Base-by-base conservation (phyloP, 2,329 filamentous ascomycete genomes). In the Fusarium globosum region DNA sequence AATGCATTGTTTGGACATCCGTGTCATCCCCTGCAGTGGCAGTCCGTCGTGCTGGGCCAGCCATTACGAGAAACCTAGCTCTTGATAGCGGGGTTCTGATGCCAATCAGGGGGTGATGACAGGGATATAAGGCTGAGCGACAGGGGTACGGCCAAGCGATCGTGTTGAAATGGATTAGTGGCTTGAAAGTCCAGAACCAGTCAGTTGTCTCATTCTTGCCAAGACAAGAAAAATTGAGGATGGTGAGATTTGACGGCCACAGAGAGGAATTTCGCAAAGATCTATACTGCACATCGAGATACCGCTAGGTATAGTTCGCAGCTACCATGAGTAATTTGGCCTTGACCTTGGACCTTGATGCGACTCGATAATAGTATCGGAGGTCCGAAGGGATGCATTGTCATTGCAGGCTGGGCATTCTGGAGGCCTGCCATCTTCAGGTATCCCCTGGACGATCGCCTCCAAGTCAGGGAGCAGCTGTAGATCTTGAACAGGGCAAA, bases 21-120 rank as follows among this genome's bases (percentile, higher is more conserved):
- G 41, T 69, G 57, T 56, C 38, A 36, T 49, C 59, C 60, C 60
- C 68, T 75, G 69, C 64, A 51, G 53, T 73, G 53, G 42, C 56
- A 63, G 57, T 68, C 63, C 60, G 59, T 61, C 39, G 41, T 64
- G 61, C 65, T 66, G 59, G 64, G 60, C 66, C 64, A 71, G 57
- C 57, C 68, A 74, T 72, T 67, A 61, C 68, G 53, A 68, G 56
- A 26, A 63, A 49, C 57, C 57, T 52, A 46, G 58, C 67, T 66
- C 26, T 69, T 68, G 61, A 56, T 58, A 56, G 76, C 68, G 72
- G 74, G 59, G 71, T 61, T 49, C n/a, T 15, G 61, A 77, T 78
- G 68, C 73, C 68, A 74, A 75, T 76, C 75, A 78, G 76, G 75
- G 76, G 52, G 33, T 14, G 21, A 53, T 15, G 46, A 69, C 75